These are phyloP conservation scores for Cladosporium colombiae DNA, from an alignment of 2,329 filamentous ascomycete genomes.

Conservation along the genomic window DNA sequence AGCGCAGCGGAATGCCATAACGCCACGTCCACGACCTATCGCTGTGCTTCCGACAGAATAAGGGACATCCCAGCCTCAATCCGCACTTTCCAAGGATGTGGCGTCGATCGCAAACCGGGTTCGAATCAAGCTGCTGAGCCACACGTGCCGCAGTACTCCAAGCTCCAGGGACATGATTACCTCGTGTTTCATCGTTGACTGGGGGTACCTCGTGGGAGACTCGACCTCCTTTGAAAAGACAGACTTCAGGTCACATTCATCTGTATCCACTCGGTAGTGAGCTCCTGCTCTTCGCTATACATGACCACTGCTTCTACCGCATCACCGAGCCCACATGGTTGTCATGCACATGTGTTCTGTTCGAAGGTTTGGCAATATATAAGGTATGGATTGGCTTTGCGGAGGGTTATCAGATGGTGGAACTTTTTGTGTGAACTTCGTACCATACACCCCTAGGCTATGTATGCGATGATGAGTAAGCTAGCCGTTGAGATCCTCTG, in stretches of 20 bases:
- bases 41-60: neutral
- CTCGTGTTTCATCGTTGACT: neutral
- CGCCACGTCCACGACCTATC: neutral
- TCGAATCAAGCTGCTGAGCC: neutral
- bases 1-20: no score
- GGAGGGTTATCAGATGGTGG: neutral
- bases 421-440: neutral
- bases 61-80: neutral
- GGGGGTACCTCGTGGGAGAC: neutral
- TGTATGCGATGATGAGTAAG: neutral
- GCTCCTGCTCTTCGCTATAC: neutral
- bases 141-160: neutral
- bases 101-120: neutral
- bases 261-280: neutral
- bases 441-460: no score
- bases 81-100: neutral
- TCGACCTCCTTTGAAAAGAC: neutral
- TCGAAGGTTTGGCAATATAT: neutral
- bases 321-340: neutral
- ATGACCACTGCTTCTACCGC: neutral
- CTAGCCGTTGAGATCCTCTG: neutral
- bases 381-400: neutral
- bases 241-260: neutral
- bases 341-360: neutral
- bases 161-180: neutral